These are phyloP conservation scores for Viola odorata DNA, from an alignment of 345 rosid genomes.

Conservation along the genomic window DNA sequence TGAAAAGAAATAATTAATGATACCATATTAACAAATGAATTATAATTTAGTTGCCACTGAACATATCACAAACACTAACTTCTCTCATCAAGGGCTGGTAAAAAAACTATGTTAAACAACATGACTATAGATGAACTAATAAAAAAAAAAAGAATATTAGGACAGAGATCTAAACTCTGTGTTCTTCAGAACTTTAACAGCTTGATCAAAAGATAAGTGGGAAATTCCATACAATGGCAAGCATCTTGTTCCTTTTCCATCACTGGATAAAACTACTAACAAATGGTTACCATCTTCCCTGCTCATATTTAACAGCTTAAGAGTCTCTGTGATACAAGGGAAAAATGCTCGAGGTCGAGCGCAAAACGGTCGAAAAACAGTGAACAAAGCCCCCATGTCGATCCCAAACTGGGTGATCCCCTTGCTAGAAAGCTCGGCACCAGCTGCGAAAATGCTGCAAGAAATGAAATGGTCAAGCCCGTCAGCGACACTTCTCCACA, in stretches of 20 bases:
- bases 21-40: too few relatives aligned
- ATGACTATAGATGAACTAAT: too few relatives aligned
- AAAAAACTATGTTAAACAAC: too few relatives aligned
- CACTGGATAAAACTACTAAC: conserved; percentile 24
- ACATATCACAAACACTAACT: too few relatives aligned
- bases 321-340: conserved; percentile 57
- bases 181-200: conserved; percentile 38
- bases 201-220: conserved; percentile 43
- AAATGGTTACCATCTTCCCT: conserved; percentile 34
- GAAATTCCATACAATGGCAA: conserved; percentile 36
- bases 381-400: conserved; percentile 46
- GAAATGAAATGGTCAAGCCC: conserved; percentile 67
- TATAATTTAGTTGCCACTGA: too few relatives aligned
- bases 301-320: conserved; percentile 44
- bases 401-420: conserved; percentile 34
- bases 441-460: conserved; percentile 31
- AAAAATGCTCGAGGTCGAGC: conserved; percentile 66
- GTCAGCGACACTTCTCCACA: conserved; percentile 70
- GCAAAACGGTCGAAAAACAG: conserved; percentile 55
- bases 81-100: too few relatives aligned
- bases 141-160: background rate
- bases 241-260: conserved; percentile 21
- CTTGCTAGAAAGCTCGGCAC: conserved; percentile 20
- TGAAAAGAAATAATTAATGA: too few relatives aligned
- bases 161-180: conserved; percentile 19